Base-by-base conservation (phyloP, 371 early-diverging fungal genomes). In the Parasitella parasitica region DNA sequence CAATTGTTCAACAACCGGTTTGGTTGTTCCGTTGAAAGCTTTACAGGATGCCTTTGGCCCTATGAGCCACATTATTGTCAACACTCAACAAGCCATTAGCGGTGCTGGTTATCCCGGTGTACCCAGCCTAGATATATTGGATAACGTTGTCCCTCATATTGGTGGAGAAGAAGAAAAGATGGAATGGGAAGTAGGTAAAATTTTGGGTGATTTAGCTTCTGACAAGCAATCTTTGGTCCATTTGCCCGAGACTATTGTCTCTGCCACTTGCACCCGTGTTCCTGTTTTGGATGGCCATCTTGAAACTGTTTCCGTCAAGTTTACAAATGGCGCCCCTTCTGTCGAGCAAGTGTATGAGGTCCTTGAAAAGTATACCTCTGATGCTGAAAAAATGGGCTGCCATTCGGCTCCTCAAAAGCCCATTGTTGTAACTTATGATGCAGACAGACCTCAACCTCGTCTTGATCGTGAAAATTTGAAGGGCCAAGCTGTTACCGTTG, bases 91-190 rank as follows among this genome's bases (percentile, higher is more conserved):
- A 82, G 97, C 98, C 34, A 90, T 97, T 66, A 94, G 94, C 4
- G 93, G 98, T 43, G 96, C 97, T 4, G 97, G 98, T 22, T 97
- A 97, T 78, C 97, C 98, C 1, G 98, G 98, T 59, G 94, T 97
- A 0, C 82, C 94, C 6, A 91, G 93, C 34, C 78, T 97, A 54
- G 98, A 97, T 72, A 95, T 97, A 57, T 69, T 94, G 60, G 97
- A 94, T 72, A 98, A 97, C 72, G 81, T 97, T 22, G 94, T 97
- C 26, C 98, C 98, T 26, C 88, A 86, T 67, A 96, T 98, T 70
- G 82, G 88, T n/a, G 98, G 96, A 56, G 98, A 98, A 71, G 98
- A 98, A 75, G 90, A 92, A 65, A 98, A 98, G 86, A 91, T 98
- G 82, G 97, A 98, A 73, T 91, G 82, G 63, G 98, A 98, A 77